phyloP scores from a whole-genome alignment of 2,329 filamentous ascomycete species.

The Cercospora sp. region DNA sequence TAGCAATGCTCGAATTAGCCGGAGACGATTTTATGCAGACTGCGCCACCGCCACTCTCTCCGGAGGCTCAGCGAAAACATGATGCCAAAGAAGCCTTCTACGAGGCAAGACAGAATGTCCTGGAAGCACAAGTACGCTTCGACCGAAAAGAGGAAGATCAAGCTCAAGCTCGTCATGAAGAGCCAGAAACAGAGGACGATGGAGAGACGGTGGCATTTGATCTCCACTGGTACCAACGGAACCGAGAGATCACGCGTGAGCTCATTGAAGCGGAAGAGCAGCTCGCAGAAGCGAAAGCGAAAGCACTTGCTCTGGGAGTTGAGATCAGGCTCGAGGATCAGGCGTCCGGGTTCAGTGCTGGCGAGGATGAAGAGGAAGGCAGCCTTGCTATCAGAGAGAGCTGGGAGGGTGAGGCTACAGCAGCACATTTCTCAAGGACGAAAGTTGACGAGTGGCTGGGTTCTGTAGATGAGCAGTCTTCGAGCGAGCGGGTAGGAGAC shows the following conservation, averaged over 20 bases:
- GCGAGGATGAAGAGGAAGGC: neutral
- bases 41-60: neutral
- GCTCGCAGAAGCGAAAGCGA: constrained; percentile 8
- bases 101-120: neutral
- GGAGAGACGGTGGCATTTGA: constrained; percentile 13
- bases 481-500: neutral
- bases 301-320: constrained; percentile 12
- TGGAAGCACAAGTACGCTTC: neutral
- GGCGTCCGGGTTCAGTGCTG: neutral
- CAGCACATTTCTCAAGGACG: neutral
- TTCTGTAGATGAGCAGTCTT: neutral
- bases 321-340: neutral
- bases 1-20: neutral
- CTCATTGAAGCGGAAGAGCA: constrained; percentile 24
- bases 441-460: neutral
- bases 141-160: neutral
- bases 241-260: constrained; percentile 8
- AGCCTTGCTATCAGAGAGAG: neutral
- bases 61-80: neutral
- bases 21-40: neutral
- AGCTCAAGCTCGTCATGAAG: neutral
- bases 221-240: constrained; percentile 17
- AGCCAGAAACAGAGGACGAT: neutral
- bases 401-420: neutral
- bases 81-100: constrained; percentile 1